Base-by-base conservation (phyloP, 1,284 basidiomycete genomes). In the Moesziomyces antarcticus region DNA sequence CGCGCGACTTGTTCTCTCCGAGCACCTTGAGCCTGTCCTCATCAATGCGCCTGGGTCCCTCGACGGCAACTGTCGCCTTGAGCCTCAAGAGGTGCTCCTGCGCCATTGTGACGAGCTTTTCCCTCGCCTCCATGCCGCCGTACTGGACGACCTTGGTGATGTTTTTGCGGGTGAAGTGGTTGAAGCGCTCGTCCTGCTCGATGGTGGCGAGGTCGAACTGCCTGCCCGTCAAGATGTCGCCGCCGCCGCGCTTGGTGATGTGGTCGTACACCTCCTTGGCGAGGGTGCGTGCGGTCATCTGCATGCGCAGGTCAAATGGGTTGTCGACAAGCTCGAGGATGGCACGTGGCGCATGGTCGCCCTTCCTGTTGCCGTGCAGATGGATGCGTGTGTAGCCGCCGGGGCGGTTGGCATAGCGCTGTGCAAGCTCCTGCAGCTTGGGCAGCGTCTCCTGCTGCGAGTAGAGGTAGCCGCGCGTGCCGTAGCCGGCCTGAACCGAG, bases 301-400 rank as follows among this genome's bases (percentile, higher is more conserved):
- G 80, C 51, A 83, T 68, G 22, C 91, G 90, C 45, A 99, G 85
- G 85, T 99, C 97, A 65, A 89, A 88, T 11, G 94, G 93, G 79
- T 93, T 92, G 86, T 99, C 97, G 33, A 99, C 96, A 7, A 99
- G 87, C 85, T 97, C 93, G 45, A 99, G 85, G 61, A 99, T 89
- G 4, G 96, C 96, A 71, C 91, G 88, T 1, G 94, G 93, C 30
- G 97, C 97, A 82, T 97, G 93, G 87, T 99, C 97, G 24, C 95
- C 94, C 59, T 87, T 88, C 20, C 96, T 89, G 84, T 91, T 89
- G 42, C 96, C 97, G 75, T 90, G 92, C 82, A 91, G 93, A 84
- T 94, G 91, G 71, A 99, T 91, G 25, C 97, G 90, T 8, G 97
- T 99, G 87, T 98, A 99, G 8, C 97, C 97, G 11, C 97, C 97